Conservation (phyloP, 495 filamentous ascomycete species). For the Chaetomium fimeti region DNA sequence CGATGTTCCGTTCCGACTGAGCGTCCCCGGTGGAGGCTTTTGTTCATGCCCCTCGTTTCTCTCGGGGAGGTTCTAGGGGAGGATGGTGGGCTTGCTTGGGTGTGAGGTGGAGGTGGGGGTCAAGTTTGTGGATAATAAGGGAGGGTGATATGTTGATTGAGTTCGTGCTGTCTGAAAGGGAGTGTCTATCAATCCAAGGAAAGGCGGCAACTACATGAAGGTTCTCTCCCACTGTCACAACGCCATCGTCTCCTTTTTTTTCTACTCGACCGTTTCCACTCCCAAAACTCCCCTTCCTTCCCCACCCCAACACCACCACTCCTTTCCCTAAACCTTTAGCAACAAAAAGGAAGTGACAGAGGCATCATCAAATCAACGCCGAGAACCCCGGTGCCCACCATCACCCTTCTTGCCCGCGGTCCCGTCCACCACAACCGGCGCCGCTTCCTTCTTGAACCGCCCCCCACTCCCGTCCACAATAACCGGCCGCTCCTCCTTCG, state of each 20-base stretch:
- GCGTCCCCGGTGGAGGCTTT: not conserved
- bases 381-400: not conserved
- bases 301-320: not conserved
- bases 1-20: not conserved
- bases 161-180: too few species aligned
- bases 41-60: not conserved
- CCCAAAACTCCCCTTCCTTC: not conserved
- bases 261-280: not conserved
- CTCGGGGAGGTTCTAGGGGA: too few species aligned
- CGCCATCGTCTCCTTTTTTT: not conserved
- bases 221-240: not conserved
- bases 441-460: conserved; percentile 5
- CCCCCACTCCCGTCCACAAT: conserved; percentile 17
- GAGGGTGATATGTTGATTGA: too few species aligned
- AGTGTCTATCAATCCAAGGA: too few species aligned
- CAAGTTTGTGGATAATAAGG: too few species aligned
- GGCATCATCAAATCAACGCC: not conserved
- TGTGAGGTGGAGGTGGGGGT: too few species aligned
- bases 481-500: conserved; percentile 15
- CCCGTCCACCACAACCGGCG: conserved; percentile 26
- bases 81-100: not conserved
- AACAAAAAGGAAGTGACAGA: not conserved
- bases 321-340: not conserved
- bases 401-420: conserved; percentile 1
- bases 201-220: not conserved